Evolutionary conservation across 2,329 filamentous ascomycete genomes (phyloP).

Genomic region (Pezicula rhizophila): DNA sequence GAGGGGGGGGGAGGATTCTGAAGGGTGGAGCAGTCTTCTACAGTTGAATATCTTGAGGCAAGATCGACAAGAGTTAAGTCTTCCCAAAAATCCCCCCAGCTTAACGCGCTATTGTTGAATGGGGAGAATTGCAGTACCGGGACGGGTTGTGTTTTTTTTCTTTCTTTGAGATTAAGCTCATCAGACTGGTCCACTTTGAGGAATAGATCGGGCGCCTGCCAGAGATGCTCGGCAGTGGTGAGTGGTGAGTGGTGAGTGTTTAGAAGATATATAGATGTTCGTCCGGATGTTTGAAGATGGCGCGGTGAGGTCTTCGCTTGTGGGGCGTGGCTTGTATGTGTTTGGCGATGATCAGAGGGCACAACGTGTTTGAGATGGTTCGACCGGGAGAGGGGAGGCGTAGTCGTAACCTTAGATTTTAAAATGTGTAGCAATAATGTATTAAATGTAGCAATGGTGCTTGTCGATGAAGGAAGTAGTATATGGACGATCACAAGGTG

Average conservation of each 20-base stretch:
- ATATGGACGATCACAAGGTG: constrained; percentile 19
- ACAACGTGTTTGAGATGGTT: constrained; percentile 7
- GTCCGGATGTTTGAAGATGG: neutral
- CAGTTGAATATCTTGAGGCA: constrained; percentile 16
- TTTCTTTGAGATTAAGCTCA: constrained; percentile 20
- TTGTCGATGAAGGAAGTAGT: constrained; percentile 16
- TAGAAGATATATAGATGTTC: neutral
- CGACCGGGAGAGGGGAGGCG: constrained; percentile 2
- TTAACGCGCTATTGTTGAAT: constrained; percentile 7
- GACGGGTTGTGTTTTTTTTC: neutral
- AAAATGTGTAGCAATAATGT: neutral
- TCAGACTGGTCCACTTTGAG: constrained; percentile 15
- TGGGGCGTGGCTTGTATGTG: constrained; percentile 6
- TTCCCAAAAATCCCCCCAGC: constrained; percentile 8
- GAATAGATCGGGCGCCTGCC: constrained; percentile 11
- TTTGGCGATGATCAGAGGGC: constrained; percentile 12
- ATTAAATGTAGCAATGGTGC: too few relatives aligned
- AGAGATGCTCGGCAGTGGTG: constrained; percentile 16
- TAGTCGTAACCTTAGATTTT: neutral
- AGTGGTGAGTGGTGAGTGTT: constrained; percentile 11
- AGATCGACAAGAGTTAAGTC: constrained; percentile 17
- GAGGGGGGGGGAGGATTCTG: constrained; percentile 1
- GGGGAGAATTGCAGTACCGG: constrained; percentile 7
- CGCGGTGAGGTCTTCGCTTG: neutral
- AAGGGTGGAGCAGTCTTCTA: constrained; percentile 1